Base-by-base conservation (phyloP, 352 stramenopile genomes). In the Phytophthora pluvialis region DNA sequence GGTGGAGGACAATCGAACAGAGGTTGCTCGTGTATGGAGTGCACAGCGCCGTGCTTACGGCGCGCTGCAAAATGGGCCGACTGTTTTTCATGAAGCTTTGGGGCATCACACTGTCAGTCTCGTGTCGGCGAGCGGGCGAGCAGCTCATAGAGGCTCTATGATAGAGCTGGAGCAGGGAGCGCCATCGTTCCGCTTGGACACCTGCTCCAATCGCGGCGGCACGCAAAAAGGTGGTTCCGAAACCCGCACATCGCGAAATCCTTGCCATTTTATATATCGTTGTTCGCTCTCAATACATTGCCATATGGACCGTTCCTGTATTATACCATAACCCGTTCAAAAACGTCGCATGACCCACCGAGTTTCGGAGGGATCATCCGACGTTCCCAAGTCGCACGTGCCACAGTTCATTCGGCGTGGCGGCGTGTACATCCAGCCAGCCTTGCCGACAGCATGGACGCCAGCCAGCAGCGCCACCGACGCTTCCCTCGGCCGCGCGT, bases 401-500 rank as follows among this genome's bases (percentile, higher is more conserved):
- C 57, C 39, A 28, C 42, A 6, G 21, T 40, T 54, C 53, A 61
- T 51, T 61, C 31, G 13, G 13, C 10, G 26, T 46, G n/a, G n/a
- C n/a, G n/a, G n/a, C n/a, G n/a, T n/a, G n/a, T n/a, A n/a, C n/a
- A n/a, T n/a, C n/a, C n/a, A n/a, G n/a, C n/a, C n/a, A 44, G n/a
- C 40, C 25, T 39, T 31, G 43, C 40, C 9, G 33, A 16, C 33
- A 13, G 12, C 15, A 71, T 71, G 59, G 65, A 69, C 35, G 40
- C 25, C 29, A 62, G 9, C 16, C 43, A 39, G 7, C 55, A 44
- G 7, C 63, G 56, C 38, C 42, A 50, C 28, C 59, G 47, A 12
- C 64, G 57, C 16, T 66, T 74, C 49, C 66, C 66, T 38, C 53
- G 60, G 50, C 53, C 66, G 12, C 64, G 52, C 3, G 6, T 68